Conservation (phyloP, 495 filamentous ascomycete genomes). For the Trichoderma reesei region DNA sequence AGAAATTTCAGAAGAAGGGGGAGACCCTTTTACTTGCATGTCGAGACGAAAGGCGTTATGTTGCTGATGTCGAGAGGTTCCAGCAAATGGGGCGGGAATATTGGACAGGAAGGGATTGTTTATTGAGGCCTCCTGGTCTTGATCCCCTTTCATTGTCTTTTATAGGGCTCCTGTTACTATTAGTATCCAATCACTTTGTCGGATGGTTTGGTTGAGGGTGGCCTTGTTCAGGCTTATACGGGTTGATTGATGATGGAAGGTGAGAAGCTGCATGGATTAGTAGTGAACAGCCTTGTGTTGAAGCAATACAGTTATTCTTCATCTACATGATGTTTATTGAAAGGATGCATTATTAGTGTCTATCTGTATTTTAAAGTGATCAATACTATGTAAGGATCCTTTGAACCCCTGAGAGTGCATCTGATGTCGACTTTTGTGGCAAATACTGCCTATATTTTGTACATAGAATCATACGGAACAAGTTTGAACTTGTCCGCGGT, state of each 20-base stretch:
- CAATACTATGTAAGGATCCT: no score
- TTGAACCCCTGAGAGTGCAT: no score
- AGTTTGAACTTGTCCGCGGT: background rate
- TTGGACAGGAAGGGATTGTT: background rate
- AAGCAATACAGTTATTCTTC: background rate
- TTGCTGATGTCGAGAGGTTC: no score
- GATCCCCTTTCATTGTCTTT: background rate
- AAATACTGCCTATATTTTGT: no score
- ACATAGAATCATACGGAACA: no score
- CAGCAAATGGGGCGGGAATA: background rate
- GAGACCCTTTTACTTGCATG: background rate
- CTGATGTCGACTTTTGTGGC: no score
- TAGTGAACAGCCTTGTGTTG: background rate
- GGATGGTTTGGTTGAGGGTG: no score
- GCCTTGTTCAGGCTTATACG: no score
- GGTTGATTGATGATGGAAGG: background rate
- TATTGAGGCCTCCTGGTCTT: background rate
- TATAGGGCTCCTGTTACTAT: background rate
- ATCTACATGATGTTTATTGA: background rate
- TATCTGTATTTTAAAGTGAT: no score
- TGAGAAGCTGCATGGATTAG: background rate
- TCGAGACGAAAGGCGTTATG: background rate
- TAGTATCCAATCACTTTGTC: background rate
- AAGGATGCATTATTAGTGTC: background rate
- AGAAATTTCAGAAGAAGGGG: background rate